A percentile compares a stretch with the other conserved stretches of the same genome.
Evolutionary conservation across 768 basidiomycete genomes (phyloP).

Genomic region (Psilocybe subaeruginosa): DNA sequence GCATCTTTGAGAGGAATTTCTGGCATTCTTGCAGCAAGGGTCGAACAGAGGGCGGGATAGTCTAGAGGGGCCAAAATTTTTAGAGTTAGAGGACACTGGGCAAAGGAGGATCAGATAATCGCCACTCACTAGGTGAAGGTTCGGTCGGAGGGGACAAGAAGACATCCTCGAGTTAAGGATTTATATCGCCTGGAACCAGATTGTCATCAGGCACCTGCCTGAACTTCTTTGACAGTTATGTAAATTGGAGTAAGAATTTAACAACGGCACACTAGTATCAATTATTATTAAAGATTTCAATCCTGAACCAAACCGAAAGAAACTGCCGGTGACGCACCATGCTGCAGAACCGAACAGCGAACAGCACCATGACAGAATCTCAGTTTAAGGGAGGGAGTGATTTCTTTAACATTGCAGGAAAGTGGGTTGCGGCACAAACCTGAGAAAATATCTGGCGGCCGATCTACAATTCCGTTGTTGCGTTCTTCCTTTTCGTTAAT

Average conservation of each 20-base stretch:
- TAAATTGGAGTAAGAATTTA: background rate
- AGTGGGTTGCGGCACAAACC: background rate
- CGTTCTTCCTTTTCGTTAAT: background rate
- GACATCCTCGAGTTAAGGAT: background rate
- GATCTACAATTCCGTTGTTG: background rate
- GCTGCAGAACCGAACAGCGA: background rate
- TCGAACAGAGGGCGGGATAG: background rate
- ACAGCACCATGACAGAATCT: background rate
- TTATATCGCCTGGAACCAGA: background rate
- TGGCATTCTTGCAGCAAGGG: background rate
- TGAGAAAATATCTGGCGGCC: background rate
- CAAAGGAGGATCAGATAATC: background rate
- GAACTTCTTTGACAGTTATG: background rate
- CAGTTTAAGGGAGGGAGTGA: background rate
- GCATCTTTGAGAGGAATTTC: constrained; percentile 11
- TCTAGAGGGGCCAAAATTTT: background rate
- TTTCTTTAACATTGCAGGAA: background rate
- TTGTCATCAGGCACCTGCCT: background rate
- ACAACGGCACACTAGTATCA: no score
- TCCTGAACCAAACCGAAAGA: background rate
- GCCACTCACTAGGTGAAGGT: background rate
- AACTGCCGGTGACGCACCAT: background rate
- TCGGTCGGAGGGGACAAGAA: background rate
- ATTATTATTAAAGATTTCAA: no score
- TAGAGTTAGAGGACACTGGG: background rate